A percentile compares a stretch with the other conserved stretches of the same genome.
These are phyloP conservation scores for Acanthamoeba rhysodes DNA, from an alignment of 208 protist genomes.

Conservation along the genomic window DNA sequence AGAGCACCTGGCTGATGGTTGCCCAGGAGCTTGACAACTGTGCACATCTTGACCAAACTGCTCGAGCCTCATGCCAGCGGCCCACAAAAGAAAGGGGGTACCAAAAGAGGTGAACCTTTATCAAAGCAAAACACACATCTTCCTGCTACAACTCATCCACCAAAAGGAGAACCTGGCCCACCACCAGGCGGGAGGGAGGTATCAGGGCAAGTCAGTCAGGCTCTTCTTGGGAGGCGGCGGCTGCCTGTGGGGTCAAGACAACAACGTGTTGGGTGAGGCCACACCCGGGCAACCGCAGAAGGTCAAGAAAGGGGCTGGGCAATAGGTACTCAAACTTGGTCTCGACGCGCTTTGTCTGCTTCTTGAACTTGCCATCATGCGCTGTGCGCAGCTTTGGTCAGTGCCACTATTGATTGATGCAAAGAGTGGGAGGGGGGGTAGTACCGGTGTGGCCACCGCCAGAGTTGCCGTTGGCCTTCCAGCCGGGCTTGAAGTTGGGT, in stretches of 20 bases:
- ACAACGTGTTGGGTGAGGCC: too few relatives aligned
- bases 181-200: not conserved
- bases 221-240: slow-evolving; percentile 50
- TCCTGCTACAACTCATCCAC: too few relatives aligned
- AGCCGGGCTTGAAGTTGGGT: slow-evolving; percentile 63
- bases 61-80: too few relatives aligned
- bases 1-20: too few relatives aligned
- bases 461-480: slow-evolving; percentile 48
- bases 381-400: not conserved
- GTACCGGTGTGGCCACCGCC: slow-evolving; percentile 48
- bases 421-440: not conserved
- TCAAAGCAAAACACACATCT: too few relatives aligned
- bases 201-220: slow-evolving; percentile 6
- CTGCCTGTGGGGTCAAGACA: not conserved
- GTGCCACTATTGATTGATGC: not conserved
- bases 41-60: too few relatives aligned
- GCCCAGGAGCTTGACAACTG: too few relatives aligned
- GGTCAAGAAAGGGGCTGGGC: not conserved
- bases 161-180: not conserved
- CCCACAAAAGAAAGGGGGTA: too few relatives aligned
- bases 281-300: not conserved
- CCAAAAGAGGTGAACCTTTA: too few relatives aligned
- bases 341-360: slow-evolving; percentile 43
- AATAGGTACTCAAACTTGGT: slow-evolving; percentile 56
- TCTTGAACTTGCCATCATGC: slow-evolving; percentile 62